These are phyloP conservation scores for Nicotiana undulata DNA, from an alignment of 257 asterid genomes.

Conservation along the genomic window DNA sequence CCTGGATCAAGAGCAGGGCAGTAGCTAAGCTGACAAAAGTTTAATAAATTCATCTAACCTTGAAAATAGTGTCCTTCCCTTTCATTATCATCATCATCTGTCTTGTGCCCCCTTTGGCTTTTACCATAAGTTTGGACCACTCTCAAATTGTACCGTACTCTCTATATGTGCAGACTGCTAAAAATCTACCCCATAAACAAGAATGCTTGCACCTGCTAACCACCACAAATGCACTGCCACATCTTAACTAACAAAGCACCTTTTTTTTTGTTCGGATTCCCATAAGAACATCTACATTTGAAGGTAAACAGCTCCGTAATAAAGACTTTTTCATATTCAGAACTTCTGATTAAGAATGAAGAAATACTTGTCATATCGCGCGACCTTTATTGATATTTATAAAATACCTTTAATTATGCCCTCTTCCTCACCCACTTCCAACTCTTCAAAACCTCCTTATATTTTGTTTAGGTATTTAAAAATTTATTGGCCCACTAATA, in stretches of 20 bases:
- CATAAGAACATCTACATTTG: accelerated
- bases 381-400: too few species aligned
- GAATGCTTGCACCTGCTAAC: neutral
- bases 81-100: neutral
- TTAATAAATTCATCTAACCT: neutral
- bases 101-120: neutral
- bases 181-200: neutral
- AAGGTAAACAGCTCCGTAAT: too few species aligned
- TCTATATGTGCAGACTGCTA: neutral
- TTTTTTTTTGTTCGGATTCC: too few species aligned
- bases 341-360: too few species aligned
- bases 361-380: accelerated
- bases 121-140: neutral
- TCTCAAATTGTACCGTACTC: neutral
- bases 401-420: too few species aligned
- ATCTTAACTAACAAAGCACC: neutral
- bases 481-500: too few species aligned
- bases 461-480: too few species aligned
- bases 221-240: neutral
- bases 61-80: neutral
- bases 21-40: neutral
- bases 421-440: too few species aligned
- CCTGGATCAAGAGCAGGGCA: neutral
- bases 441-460: too few species aligned
- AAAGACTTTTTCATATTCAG: accelerated